phyloP scores from a whole-genome alignment of 805 yeast species.

The Ogataea wickerhamii region DNA sequence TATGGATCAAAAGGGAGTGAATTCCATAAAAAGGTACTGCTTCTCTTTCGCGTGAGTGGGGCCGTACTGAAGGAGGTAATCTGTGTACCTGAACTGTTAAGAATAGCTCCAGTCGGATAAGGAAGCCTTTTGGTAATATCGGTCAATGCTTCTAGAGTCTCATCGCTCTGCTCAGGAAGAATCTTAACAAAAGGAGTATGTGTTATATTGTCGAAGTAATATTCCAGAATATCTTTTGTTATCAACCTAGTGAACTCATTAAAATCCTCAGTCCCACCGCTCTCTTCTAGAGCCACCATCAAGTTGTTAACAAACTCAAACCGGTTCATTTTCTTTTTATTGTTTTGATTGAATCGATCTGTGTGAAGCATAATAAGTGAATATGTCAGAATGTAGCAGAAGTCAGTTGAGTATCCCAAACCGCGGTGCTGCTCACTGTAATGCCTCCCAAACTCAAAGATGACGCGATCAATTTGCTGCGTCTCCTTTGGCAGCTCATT shows the following conservation, averaged over 20 bases:
- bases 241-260: conserved; percentile 29
- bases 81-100: conserved; percentile 9
- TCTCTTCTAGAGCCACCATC: conserved; percentile 23
- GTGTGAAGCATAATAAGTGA: conserved; percentile 72
- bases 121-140: conserved; percentile 18
- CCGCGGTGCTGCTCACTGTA: conserved; percentile 44
- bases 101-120: conserved; percentile 26
- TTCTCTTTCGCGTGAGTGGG: conserved; percentile 21
- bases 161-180: conserved; percentile 23
- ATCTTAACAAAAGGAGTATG: conserved; percentile 51
- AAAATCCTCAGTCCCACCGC: conserved; percentile 8
- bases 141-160: conserved; percentile 19
- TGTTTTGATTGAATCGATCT: conserved; percentile 64
- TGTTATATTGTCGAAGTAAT: conserved; percentile 65
- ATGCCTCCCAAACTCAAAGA: conserved; percentile 52
- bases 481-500: conserved; percentile 66
- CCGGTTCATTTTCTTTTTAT: conserved; percentile 64
- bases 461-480: conserved; percentile 70
- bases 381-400: conserved; percentile 59
- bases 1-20: conserved; percentile 34
- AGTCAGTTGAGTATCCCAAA: conserved; percentile 40
- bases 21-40: conserved; percentile 31
- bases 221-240: conserved; percentile 45
- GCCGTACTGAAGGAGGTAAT: conserved; percentile 8
- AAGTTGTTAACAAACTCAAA: conserved; percentile 52